Conservation (phyloP, 1,284 basidiomycete genomes). For the Moesziomyces globuligerus region DNA sequence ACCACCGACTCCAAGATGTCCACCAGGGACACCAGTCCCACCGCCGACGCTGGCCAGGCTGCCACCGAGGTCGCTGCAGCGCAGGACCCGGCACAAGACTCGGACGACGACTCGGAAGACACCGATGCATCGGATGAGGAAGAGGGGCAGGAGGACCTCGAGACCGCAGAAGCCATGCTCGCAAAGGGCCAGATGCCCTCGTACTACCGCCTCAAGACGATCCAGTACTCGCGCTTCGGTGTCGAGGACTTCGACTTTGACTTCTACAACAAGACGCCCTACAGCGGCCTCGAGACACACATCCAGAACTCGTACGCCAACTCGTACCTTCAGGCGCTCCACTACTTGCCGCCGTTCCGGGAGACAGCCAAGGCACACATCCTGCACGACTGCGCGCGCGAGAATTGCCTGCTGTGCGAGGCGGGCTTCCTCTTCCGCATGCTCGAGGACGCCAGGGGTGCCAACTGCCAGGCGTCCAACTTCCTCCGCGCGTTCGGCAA, state of each 20-base stretch:
- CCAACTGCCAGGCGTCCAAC: constrained; percentile 95
- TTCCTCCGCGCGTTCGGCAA: constrained; percentile 91
- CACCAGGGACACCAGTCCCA: constrained; percentile 5
- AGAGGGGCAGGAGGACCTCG: constrained; percentile 44
- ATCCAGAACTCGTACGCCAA: constrained; percentile 98
- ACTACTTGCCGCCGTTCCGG: constrained; percentile 83
- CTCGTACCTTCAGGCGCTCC: constrained; percentile 86
- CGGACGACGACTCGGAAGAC: constrained; percentile 19
- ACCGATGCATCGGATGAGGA: constrained; percentile 44
- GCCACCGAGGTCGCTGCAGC: constrained; percentile 1
- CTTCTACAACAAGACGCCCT: constrained; percentile 73
- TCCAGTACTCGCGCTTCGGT: constrained; percentile 98
- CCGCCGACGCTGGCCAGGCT: neutral
- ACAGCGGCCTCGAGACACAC: constrained; percentile 94
- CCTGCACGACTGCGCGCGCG: constrained; percentile 78
- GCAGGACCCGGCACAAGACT: constrained; percentile 1
- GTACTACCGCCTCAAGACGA: constrained; percentile 90
- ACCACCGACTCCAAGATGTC: constrained; percentile 9
- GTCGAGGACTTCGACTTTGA: constrained; percentile 99
- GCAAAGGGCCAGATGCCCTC: constrained; percentile 73
- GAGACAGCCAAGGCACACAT: constrained; percentile 89
- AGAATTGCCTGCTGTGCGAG: constrained; percentile 94
- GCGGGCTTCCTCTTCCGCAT: constrained; percentile 93
- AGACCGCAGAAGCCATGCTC: constrained; percentile 40
- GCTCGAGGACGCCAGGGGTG: constrained; percentile 92